Evolutionary conservation across 2,329 filamentous ascomycete species (phyloP), one percentile per base, ranked within the genome.

Genomic region (Phoma herbarum): DNA sequence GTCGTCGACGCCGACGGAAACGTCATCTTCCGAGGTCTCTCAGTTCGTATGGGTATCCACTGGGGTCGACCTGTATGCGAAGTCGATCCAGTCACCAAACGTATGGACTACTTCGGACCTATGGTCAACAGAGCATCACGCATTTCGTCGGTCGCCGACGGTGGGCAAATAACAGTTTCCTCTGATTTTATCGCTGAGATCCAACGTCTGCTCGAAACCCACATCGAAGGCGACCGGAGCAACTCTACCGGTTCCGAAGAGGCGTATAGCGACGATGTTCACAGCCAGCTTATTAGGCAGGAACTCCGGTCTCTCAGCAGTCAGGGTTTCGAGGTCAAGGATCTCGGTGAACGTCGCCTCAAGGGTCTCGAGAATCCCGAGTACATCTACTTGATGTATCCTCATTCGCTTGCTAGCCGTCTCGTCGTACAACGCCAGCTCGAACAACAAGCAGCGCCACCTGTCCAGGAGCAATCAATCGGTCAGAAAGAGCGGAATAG

Each of bases 41-140:
- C 93, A 11, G 95, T 99, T 41, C 88, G 95, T 59, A 99, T 99
- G 95, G 95, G 95, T 69, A 92, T 96, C 60, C 95, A 99, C 77
- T 99, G 90, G 86, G 95, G 95, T 65, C 88, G 91, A 59, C 95
- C 94, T 6, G 93, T 99, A 69, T 96, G 93, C 74, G 95, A 99
- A 77, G 90, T 90, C 47, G 95, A 99, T 77, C 95, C 95, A 0
- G 93, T 99, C 48, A 99, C 95, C 1, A 90, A 93, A 57, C 92
- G 95, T 63, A 99, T 99, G 95, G 95, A 99, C 72, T 99, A 99
- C 80, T 99, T 98, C 75, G 95, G 95, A 0, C 95, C 95, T 14
- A 99, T 99, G 93, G 95, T 99, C 71, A 99, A 99, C 79, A 93
- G 96, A 73, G 92, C 95, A 0, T 90, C 95, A 16, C 90, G 95